phyloP scores from a whole-genome alignment of 345 rosid genomes.

The Eutrema yunnanense region DNA sequence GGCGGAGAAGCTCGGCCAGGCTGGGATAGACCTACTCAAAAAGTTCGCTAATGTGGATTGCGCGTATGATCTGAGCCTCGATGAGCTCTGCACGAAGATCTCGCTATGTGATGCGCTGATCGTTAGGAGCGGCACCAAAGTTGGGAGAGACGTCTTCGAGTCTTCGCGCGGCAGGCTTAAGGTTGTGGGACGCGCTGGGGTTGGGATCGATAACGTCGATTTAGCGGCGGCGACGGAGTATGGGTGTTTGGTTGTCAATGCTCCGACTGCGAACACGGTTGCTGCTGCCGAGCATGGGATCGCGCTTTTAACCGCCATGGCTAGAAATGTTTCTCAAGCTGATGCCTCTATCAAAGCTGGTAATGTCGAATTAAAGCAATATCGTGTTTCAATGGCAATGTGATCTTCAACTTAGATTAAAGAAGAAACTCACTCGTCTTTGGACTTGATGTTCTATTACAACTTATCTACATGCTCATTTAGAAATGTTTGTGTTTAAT shows the following conservation, averaged over 20 bases:
- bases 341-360: constrained; percentile 60
- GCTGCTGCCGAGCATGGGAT: constrained; percentile 59
- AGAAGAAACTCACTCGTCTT: not conserved
- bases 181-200: constrained; percentile 58
- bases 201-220: constrained; percentile 54
- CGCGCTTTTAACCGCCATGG: constrained; percentile 44
- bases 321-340: constrained; percentile 51
- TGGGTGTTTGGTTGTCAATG: constrained; percentile 53
- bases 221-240: constrained; percentile 53
- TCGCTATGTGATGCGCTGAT: constrained; percentile 50
- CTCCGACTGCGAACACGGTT: constrained; percentile 49
- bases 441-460: not conserved
- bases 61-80: constrained; percentile 43
- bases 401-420: not conserved
- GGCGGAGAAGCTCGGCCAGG: constrained; percentile 46
- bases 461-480: not conserved
- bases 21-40: constrained; percentile 36
- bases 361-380: not conserved
- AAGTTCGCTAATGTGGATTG: constrained; percentile 47
- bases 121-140: constrained; percentile 52
- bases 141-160: constrained; percentile 46
- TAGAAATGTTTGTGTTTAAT: not conserved
- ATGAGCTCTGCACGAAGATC: constrained; percentile 56
- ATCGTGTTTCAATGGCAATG: not conserved
- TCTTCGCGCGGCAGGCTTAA: constrained; percentile 46